Conservation (phyloP, 169 alveolate genomes). For the Plasmodium relictum region DNA sequence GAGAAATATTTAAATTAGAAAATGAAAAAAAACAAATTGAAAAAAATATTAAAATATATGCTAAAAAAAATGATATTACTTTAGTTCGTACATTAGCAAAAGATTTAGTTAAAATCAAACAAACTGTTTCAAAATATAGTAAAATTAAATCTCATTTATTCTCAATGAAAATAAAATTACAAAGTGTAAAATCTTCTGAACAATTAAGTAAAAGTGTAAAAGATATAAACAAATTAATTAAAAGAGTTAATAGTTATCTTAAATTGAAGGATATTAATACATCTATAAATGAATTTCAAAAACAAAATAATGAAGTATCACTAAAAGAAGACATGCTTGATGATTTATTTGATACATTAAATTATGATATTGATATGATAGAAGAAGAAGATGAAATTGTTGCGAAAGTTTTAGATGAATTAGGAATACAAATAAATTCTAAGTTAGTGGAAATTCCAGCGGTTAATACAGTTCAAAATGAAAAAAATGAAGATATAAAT, state of each 20-base stretch:
- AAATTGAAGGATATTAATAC: slow-evolving; percentile 27
- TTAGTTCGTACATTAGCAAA: slow-evolving; percentile 39
- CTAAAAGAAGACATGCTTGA: slow-evolving; percentile 67
- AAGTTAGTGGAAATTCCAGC: slow-evolving; percentile 45
- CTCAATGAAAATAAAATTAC: slow-evolving; percentile 59
- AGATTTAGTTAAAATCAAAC: slow-evolving; percentile 38
- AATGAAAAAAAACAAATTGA: slow-evolving; percentile 48
- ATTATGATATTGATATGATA: slow-evolving; percentile 50
- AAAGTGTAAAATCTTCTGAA: slow-evolving; percentile 71
- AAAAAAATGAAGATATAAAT: not conserved
- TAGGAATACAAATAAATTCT: slow-evolving; percentile 39
- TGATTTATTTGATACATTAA: slow-evolving; percentile 42
- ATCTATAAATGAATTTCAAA: slow-evolving; percentile 44
- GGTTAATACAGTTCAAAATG: not conserved
- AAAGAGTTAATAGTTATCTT: slow-evolving; percentile 42
- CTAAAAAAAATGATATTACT: slow-evolving; percentile 22
- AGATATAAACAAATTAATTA: slow-evolving; percentile 27
- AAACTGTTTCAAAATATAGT: slow-evolving; percentile 35
- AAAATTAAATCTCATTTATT: slow-evolving; percentile 58
- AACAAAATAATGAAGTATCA: slow-evolving; percentile 35
- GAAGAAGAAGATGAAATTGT: slow-evolving; percentile 62
- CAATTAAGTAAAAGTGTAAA: slow-evolving; percentile 45
- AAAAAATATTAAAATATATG: slow-evolving; percentile 38
- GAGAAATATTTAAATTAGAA: slow-evolving; percentile 49
- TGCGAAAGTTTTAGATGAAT: slow-evolving; percentile 33